Evolutionary conservation across 2,329 filamentous ascomycete genomes (phyloP), one percentile per base, ranked within the genome.

Genomic region (Fusarium kyushuense): DNA sequence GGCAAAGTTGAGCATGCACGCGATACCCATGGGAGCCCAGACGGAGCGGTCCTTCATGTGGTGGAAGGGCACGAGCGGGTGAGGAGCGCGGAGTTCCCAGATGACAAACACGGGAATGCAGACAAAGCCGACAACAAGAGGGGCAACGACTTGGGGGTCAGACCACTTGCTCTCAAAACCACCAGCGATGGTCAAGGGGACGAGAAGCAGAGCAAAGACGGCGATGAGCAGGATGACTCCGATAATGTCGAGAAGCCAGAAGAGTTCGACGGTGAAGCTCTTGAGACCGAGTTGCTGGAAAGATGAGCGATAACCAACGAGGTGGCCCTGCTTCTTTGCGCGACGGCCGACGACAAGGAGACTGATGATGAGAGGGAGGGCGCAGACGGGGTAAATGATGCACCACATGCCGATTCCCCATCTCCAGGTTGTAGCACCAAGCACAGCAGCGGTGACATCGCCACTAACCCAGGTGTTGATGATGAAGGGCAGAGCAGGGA

Each of bases 341-440:
- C 87, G 84, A 17, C 78, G 81, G 13, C 81, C 79, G 16, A 87
- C 84, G 38, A 86, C 71, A 51, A 78, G 76, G 0, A 91, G 79
- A 8, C 83, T 83, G 38, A 82, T 65, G 71, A 90, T 79, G 47
- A 90, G 81, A 3, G 88, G 87, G 12, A 89, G 67, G 5, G 85
- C 79, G 73, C 84, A 87, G 23, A 86, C 82, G 5, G 87, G 83
- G 75, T 87, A 90, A 62, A 90, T 88, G 74, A 90, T 87, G 64
- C 80, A 81, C 81, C 85, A 90, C 87, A 90, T 90, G 69, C 87
- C 88, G 32, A 88, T 83, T 32, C 88, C 88, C 87, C 87, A 90
- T 61, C 82, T 77, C 88, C 89, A 90, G 10, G 77, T 82, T 1
- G 84, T 86, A 16, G 62, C 69, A 1, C 58, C 71, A 2, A 89